These are phyloP conservation scores for Casuarina cunninghamiana DNA, from an alignment of 306 rosid genomes.

Conservation along the genomic window DNA sequence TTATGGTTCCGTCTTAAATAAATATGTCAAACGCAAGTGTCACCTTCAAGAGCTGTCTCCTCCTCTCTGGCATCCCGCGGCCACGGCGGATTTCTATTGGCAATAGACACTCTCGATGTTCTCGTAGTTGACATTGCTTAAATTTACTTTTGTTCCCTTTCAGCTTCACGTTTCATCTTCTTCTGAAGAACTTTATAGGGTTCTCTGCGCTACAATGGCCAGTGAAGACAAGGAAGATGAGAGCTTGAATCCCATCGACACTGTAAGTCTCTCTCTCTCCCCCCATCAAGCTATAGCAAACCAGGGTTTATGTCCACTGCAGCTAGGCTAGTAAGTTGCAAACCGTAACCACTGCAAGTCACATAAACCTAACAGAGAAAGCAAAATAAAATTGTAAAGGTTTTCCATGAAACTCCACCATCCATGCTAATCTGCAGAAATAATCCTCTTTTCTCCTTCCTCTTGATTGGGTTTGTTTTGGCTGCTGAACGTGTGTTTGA, in stretches of 20 bases:
- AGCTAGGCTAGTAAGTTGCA: too few relatives aligned
- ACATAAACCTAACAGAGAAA: too few relatives aligned
- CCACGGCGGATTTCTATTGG: constrained; percentile 10
- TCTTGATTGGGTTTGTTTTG: background rate
- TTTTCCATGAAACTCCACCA: background rate
- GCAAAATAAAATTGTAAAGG: background rate
- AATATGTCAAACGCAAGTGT: constrained; percentile 2
- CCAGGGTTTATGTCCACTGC: too few relatives aligned
- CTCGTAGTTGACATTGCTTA: background rate
- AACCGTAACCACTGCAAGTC: too few relatives aligned
- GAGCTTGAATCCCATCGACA: background rate
- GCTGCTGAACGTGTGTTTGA: background rate
- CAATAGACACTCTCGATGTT: background rate
- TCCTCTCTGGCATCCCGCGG: background rate
- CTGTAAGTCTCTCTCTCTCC: constrained; percentile 31
- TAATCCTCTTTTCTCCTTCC: background rate
- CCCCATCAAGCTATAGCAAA: background rate
- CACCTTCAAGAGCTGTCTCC: constrained; percentile 1
- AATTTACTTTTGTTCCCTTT: background rate
- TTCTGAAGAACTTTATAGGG: background rate
- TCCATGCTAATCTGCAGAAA: background rate
- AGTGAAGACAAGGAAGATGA: constrained; percentile 8
- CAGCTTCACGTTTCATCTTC: constrained; percentile 7
- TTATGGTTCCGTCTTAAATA: too few relatives aligned
- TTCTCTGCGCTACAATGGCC: constrained; percentile 12